These are phyloP conservation scores for Termitomyces sp. DNA, from an alignment of 768 basidiomycete genomes.

Conservation along the genomic window DNA sequence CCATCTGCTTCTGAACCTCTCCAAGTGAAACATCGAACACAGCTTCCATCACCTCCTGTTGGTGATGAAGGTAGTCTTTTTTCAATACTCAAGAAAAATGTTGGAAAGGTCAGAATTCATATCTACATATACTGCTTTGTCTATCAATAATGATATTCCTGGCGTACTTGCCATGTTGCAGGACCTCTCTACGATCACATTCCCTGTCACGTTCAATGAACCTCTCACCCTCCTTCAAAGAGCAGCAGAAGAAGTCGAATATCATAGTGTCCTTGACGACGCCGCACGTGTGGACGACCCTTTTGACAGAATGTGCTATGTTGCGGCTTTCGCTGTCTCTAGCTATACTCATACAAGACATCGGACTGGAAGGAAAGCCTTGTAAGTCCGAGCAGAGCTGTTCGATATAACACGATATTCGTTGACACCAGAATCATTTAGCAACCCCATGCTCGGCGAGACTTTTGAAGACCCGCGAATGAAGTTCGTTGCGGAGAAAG, in stretches of 20 bases:
- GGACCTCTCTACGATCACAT: slow-evolving; percentile 79
- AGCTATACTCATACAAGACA: slow-evolving; percentile 78
- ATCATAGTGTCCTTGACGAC: slow-evolving; percentile 62
- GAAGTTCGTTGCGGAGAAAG: slow-evolving; percentile 86
- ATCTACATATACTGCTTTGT: slow-evolving; percentile 1
- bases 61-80: slow-evolving; percentile 83
- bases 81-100: slow-evolving; percentile 80
- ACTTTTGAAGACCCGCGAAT: slow-evolving; percentile 82
- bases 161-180: slow-evolving; percentile 20
- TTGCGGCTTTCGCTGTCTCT: slow-evolving; percentile 85
- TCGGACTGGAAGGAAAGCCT: slow-evolving; percentile 82
- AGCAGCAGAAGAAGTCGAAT: slow-evolving; percentile 82
- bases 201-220: slow-evolving; percentile 91
- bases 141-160: background rate
- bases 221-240: slow-evolving; percentile 81
- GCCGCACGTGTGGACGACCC: slow-evolving; percentile 58
- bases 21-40: slow-evolving; percentile 47
- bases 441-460: slow-evolving; percentile 86
- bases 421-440: slow-evolving; percentile 25
- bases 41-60: slow-evolving; percentile 55
- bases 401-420: background rate
- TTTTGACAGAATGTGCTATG: slow-evolving; percentile 65
- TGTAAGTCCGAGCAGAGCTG: slow-evolving; percentile 48
- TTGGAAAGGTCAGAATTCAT: slow-evolving; percentile 62
- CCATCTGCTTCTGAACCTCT: slow-evolving; percentile 4